phyloP scores from a whole-genome alignment of 345 rosid species.

The Mercurialis annua region DNA sequence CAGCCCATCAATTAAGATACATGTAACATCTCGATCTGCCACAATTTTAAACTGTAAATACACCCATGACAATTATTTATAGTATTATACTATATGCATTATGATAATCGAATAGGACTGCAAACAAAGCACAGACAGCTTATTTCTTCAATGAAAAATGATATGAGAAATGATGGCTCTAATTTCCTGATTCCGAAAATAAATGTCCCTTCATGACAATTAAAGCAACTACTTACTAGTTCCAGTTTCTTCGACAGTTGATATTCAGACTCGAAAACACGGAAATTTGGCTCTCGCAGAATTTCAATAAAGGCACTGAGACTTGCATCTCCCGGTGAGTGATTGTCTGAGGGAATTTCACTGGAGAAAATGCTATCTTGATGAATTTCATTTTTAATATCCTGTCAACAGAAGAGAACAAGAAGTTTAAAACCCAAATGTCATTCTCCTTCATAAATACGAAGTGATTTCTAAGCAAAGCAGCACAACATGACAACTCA shows the following conservation, averaged over 20 bases:
- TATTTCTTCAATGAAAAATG: neutral
- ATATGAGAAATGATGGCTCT: neutral
- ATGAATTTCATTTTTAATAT: constrained; percentile 41
- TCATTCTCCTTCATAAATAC: neutral
- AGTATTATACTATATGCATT: no score
- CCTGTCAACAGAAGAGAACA: constrained; percentile 44
- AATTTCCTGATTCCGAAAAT: neutral
- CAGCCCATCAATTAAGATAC: neutral
- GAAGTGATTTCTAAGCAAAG: neutral
- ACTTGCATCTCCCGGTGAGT: constrained; percentile 28
- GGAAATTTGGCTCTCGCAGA: constrained; percentile 55
- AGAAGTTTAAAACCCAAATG: neutral
- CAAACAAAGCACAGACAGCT: neutral
- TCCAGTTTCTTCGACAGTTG: constrained; percentile 50
- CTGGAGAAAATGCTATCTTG: constrained; percentile 30
- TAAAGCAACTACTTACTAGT: constrained; percentile 39
- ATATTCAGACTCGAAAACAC: constrained; percentile 57
- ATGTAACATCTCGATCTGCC: no score
- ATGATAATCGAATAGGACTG: neutral
- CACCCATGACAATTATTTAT: no score
- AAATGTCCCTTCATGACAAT: neutral
- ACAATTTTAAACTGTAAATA: no score
- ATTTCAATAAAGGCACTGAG: constrained; percentile 37
- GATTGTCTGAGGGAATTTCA: constrained; percentile 31
- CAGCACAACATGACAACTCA: neutral